phyloP scores from a whole-genome alignment of 495 filamentous ascomycete species.

The Penicillium canariense region DNA sequence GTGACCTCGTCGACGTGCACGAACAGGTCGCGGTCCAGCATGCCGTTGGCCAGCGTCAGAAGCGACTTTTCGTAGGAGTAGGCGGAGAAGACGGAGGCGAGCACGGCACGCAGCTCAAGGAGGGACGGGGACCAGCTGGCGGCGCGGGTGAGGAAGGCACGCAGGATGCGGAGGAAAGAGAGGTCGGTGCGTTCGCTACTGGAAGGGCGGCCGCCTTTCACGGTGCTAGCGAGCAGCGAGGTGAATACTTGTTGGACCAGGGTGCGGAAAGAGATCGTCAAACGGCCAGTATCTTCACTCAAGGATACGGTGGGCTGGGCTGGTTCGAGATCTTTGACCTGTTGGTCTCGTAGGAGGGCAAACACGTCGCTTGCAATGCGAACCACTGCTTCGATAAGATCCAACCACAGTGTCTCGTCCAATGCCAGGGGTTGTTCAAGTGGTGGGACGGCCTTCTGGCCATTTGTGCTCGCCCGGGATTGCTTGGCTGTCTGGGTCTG shows the following conservation, averaged over 20 bases:
- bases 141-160: conserved; percentile 84
- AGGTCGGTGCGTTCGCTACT: conserved; percentile 52
- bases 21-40: conserved; percentile 89
- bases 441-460: conserved; percentile 31
- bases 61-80: conserved; percentile 93
- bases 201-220: conserved; percentile 32
- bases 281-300: conserved; percentile 33
- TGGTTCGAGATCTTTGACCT: conserved; percentile 14
- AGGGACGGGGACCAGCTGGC: conserved; percentile 79
- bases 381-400: conserved; percentile 82
- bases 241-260: conserved; percentile 91
- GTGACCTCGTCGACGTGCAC: conserved; percentile 74
- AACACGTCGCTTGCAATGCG: conserved; percentile 68
- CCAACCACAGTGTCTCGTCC: conserved; percentile 86
- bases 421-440: conserved; percentile 63
- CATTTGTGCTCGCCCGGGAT: conserved; percentile 36
- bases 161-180: conserved; percentile 85
- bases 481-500: conserved; percentile 67
- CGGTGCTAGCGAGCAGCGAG: conserved; percentile 71
- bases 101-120: conserved; percentile 78
- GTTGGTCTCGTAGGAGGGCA: conserved; percentile 31
- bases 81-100: conserved; percentile 86
- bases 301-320: conserved; percentile 6
- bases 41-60: conserved; percentile 74
- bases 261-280: conserved; percentile 64